Evolutionary conservation across 768 basidiomycete species (phyloP).

Genomic region (Fomitopsis pulvina): DNA sequence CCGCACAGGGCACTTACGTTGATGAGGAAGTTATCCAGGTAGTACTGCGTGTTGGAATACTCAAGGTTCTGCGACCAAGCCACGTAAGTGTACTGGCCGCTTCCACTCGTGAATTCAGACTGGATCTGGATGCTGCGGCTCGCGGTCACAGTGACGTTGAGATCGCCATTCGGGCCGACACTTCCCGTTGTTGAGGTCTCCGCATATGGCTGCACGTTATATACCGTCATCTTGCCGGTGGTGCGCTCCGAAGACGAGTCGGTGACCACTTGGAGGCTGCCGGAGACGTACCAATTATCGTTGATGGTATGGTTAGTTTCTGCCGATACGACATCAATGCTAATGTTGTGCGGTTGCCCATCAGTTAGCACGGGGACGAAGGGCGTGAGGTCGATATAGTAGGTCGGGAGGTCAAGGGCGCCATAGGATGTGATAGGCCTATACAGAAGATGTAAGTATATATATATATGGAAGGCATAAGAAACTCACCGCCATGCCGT

Average conservation of each 20-base stretch:
- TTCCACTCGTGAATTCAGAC: constrained; percentile 53
- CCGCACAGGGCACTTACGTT: constrained; percentile 27
- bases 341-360: constrained; percentile 61
- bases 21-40: constrained; percentile 37
- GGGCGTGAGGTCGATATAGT: constrained; percentile 72
- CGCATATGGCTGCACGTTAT: constrained; percentile 54
- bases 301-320: constrained; percentile 60
- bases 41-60: constrained; percentile 60
- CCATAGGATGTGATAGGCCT: constrained; percentile 75
- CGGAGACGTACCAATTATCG: constrained; percentile 77
- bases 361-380: constrained; percentile 68
- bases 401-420: constrained; percentile 70
- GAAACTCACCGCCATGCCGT: constrained; percentile 56
- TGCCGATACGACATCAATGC: constrained; percentile 67
- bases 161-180: constrained; percentile 34
- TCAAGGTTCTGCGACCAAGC: constrained; percentile 54
- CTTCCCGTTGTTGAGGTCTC: constrained; percentile 40
- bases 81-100: constrained; percentile 48
- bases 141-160: constrained; percentile 59
- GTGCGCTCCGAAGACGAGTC: constrained; percentile 59
- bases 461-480: not conserved
- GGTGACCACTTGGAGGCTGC: constrained; percentile 56
- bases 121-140: constrained; percentile 53
- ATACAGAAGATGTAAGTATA: not conserved
- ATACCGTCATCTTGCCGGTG: constrained; percentile 57